Evolutionary conservation across 2,329 filamentous ascomycete species (phyloP), one percentile per base, ranked within the genome.

Genomic region (Pseudonectria buxi): DNA sequence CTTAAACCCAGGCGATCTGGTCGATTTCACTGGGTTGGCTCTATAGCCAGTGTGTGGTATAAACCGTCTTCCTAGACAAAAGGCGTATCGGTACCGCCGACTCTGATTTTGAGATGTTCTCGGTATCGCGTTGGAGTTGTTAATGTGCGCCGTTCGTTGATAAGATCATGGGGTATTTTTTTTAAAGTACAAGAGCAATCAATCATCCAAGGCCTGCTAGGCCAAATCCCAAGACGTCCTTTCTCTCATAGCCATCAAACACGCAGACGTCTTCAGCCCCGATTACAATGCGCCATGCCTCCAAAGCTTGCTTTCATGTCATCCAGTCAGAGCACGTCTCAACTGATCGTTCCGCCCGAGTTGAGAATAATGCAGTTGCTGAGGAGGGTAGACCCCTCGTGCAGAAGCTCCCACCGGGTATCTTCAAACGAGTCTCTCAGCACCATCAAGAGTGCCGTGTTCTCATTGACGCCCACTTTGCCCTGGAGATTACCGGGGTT

Each of bases 371-470:
- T 85, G 58, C 89, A 95, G 56, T 88, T 92, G 36, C 72, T 79
- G 54, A 96, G 61, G 41, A 95, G 65, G 14, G 77, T 82, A 24
- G 84, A 83, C 25, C 87, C 90, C 61, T 96, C 92, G 38, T 92
- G 82, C 44, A 96, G 67, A 36, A 96, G 65, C 66, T 96, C 89
- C 90, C 90, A 96, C 32, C 88, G 74, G 24, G 88, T 88, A 51
- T 81, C 81, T 46, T 74, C 71, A 57, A 96, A 95, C 27, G 83
- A 83, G 37, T 87, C 83, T 43, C 82, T 80, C 40, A 98, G 72
- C 24, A 95, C 74, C 62, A 92, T 74, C 46, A 96, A 63, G 55
- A 96, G 60, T 0, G 88, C 84, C 31, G 87, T 75, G 57, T 87
- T 95, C 13, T 77, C 75, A 57, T 95, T 96, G 44, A 94, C 76